Conservation (phyloP, 225 moss, liverwort and hornwort genomes). For the Rhytidiadelphus loreus region DNA sequence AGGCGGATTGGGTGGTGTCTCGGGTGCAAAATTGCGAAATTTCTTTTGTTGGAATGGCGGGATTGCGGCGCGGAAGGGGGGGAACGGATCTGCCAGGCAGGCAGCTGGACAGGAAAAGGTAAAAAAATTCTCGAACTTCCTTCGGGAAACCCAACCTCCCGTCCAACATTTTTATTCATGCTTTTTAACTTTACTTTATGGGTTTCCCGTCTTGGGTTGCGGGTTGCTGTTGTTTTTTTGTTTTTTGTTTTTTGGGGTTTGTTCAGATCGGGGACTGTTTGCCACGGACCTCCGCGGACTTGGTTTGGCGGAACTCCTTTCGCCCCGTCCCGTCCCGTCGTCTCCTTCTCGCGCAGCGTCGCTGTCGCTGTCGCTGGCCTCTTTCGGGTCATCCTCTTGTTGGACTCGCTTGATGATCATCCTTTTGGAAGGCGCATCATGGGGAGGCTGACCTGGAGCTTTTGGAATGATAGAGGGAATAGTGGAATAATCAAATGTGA, state of each 20-base stretch:
- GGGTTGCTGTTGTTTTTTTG: neutral
- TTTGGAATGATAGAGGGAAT: neutral
- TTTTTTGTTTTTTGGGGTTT: neutral
- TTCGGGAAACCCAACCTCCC: neutral
- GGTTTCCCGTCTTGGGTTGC: neutral
- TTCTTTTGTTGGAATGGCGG: neutral
- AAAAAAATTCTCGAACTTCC: neutral
- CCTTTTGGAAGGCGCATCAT: neutral
- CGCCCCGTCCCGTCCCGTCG: neutral
- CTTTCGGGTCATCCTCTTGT: neutral
- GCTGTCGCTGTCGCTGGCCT: neutral
- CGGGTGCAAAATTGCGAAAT: neutral
- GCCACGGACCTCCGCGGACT: neutral
- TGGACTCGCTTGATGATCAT: neutral
- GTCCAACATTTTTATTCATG: too few species aligned
- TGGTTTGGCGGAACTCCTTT: neutral
- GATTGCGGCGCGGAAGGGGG: neutral
- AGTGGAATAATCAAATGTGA: neutral
- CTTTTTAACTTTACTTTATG: neutral
- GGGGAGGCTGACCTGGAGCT: neutral
- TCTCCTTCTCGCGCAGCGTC: neutral
- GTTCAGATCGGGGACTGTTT: neutral
- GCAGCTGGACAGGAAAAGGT: neutral
- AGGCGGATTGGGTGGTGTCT: neutral
- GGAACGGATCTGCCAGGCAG: neutral